Evolutionary conservation across 768 basidiomycete genomes (phyloP), one percentile per base, ranked within the genome.

Genomic region (Tubosaeta sp.): DNA sequence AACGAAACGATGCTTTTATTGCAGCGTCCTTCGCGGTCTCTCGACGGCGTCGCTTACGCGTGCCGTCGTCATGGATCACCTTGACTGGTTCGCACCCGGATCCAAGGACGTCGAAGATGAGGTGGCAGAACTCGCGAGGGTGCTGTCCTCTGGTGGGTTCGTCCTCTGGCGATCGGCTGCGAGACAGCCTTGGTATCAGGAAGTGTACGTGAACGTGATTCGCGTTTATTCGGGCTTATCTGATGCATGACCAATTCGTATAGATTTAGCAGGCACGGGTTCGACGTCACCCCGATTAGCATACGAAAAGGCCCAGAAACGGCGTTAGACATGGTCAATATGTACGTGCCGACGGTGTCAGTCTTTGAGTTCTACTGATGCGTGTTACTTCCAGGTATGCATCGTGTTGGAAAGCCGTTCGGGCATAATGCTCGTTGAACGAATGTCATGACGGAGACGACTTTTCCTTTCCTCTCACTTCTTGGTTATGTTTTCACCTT

Each of bases 61-160:
- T 24, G 78, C 79, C 11, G 75, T 87, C 25, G 73, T 87, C 50
- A 87, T 87, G 86, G 86, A 88, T 64, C 81, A 82, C 44, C 73
- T 86, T 44, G 83, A 84, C 56, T 81, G 78, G 74, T 79, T 81
- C 46, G 56, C 73, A 0, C 79, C 80, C 0, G 73, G 75, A 3
- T 71, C 76, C 14, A 63, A 65, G 44, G 76, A 77, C 34, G 68
- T 73, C 1, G 76, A 81, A 31, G 73, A 76, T 31, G 84, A 87
- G 60, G 72, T 84, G 18, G 24, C 21, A 1, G 77, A 84, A 56
- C 73, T 86, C 41, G 69, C 73, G 44, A 72, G 83, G 1, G 84
- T 81, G 1, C 64, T 86, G n/a, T 69, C 75, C 0, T 64, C 73
- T 0, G 82, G 80, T 0, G 87, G 87, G 0, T 71, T 77, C 47